A percentile compares a stretch with the other conserved stretches of the same genome.
These are phyloP conservation scores for Cucurbita maxima DNA, from an alignment of 306 rosid species.

Conservation along the genomic window DNA sequence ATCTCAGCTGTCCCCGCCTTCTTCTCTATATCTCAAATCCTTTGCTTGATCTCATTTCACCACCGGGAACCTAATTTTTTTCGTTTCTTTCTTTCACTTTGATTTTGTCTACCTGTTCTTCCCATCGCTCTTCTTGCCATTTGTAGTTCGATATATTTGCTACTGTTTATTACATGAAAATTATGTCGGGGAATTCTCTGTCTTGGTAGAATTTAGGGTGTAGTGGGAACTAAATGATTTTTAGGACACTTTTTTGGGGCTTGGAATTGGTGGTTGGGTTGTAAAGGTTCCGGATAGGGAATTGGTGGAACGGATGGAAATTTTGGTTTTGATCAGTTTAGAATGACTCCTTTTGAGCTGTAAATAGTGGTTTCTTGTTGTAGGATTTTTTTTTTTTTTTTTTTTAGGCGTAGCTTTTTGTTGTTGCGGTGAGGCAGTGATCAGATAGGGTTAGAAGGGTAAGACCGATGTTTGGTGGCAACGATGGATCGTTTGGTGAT, in stretches of 20 bases:
- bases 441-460: conserved; percentile 4
- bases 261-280: background rate
- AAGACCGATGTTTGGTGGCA: conserved; percentile 57
- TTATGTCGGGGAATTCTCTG: background rate
- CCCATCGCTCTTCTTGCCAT: background rate
- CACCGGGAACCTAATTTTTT: background rate
- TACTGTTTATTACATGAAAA: background rate
- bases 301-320: conserved; percentile 10
- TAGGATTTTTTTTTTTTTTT: conserved; percentile 4
- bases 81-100: background rate
- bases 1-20: conserved; percentile 3
- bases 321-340: conserved; percentile 20
- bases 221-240: background rate
- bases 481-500: conserved; percentile 76
- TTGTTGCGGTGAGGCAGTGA: conserved; percentile 8
- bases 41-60: conserved; percentile 3
- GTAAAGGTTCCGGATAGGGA: conserved; percentile 1
- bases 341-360: conserved; percentile 18
- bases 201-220: background rate
- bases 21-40: background rate
- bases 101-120: background rate
- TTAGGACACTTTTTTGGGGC: background rate
- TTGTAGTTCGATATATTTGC: background rate
- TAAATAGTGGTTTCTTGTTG: conserved; percentile 18
- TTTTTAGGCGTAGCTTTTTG: conserved; percentile 17